phyloP scores from a whole-genome alignment of 1,139 yeast genomes.

The Scheffersomyces insectosa region DNA sequence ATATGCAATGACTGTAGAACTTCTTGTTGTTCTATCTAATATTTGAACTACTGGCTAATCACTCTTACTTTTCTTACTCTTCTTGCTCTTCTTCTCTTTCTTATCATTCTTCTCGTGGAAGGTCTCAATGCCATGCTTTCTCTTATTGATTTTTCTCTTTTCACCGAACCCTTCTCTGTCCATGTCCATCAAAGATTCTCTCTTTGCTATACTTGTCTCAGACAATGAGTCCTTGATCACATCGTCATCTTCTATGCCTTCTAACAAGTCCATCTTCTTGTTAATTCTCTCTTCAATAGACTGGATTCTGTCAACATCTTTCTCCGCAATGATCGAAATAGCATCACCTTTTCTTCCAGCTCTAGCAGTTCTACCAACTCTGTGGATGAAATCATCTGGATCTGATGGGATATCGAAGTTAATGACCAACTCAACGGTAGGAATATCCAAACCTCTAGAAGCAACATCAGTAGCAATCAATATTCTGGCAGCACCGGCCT shows the following conservation, averaged over 20 bases:
- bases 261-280: constrained; percentile 72
- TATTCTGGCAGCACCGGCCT: constrained; percentile 92
- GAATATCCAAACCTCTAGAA: constrained; percentile 95
- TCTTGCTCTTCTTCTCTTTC: constrained; percentile 6
- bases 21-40: too few species aligned
- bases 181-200: constrained; percentile 92
- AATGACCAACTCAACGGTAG: constrained; percentile 82
- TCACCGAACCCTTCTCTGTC: constrained; percentile 88
- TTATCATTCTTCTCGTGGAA: constrained; percentile 5
- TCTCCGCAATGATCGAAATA: constrained; percentile 74
- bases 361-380: constrained; percentile 99
- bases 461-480: constrained; percentile 96
- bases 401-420: constrained; percentile 95
- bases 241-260: constrained; percentile 68
- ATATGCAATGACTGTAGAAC: too few species aligned
- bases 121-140: constrained; percentile 31
- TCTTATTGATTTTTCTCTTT: constrained; percentile 55
- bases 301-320: constrained; percentile 77
- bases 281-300: constrained; percentile 86
- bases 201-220: constrained; percentile 75
- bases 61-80: not conserved
- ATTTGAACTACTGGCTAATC: too few species aligned
- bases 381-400: constrained; percentile 93
- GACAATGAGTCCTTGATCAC: constrained; percentile 72
- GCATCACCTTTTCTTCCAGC: constrained; percentile 75